Base-by-base conservation (phyloP, 805 yeast genomes). In the Ogataea siamensis region DNA sequence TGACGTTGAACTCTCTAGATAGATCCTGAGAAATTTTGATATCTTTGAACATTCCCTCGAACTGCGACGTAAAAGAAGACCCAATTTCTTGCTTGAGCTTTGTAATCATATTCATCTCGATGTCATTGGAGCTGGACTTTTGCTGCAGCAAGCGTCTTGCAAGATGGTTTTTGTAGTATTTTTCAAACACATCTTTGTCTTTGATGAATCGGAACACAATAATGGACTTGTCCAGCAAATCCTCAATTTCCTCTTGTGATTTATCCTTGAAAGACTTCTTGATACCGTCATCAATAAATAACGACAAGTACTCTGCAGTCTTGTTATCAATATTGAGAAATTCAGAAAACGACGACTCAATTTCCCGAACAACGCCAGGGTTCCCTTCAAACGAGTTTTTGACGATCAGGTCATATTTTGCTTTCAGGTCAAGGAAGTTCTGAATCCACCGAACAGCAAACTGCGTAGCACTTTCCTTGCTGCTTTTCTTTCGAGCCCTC, bases 11-110 rank as follows among this genome's bases (percentile, higher is more conserved):
- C 24, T 64, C 71, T 9, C 52, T 36, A 28, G 73, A 64, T 19
- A 70, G 51, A 18, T 74, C 83, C 30, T 62, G 64, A 0, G 88
- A 82, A 1, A 71, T 47, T 42, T 74, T 74, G 31, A 87, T 78
- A 54, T 89, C 97, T 52, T 81, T 74, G 47, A 87, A 78, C 96
- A 89, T 89, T 28, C 86, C 87, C 54, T 87, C 88, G 21, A 89
- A 68, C 49, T 83, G 83, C 3, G 85, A 75, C 0, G 95, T 79
- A 37, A 86, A 83, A 0, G 87, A 73, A 2, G 84, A 71, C 0
- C 96, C 96, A 53, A 84, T 72, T 54, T 86, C 95, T 47, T 77
- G 80, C 47, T 81, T 77, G 25, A 88, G 64, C 50, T 76, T 78
- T 2, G 79, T 68, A 14, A 88, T 78, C 57, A 87, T 68, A 18